phyloP scores from a whole-genome alignment of 1,284 basidiomycete genomes.

The Baeospora myosura region DNA sequence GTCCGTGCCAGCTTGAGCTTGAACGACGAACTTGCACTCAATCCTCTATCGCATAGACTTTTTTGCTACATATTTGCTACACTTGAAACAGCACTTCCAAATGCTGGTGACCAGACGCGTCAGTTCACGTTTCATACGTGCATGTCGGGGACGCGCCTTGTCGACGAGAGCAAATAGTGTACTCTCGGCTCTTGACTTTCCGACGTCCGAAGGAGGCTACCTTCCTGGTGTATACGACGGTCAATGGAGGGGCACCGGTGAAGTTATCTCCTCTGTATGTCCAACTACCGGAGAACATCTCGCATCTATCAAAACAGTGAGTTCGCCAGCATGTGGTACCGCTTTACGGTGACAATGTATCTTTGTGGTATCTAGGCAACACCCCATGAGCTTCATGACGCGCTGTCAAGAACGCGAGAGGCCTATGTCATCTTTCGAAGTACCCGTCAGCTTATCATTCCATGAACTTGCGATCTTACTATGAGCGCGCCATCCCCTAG shows the following conservation, averaged over 20 bases:
- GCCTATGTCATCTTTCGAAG: conserved; percentile 67
- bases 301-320: conserved; percentile 58
- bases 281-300: conserved; percentile 73
- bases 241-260: conserved; percentile 69
- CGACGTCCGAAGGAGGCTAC: conserved; percentile 34
- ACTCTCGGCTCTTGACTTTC: conserved; percentile 57
- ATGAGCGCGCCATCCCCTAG: too few relatives aligned
- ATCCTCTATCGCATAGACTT: too few relatives aligned
- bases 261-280: conserved; percentile 59
- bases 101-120: conserved; percentile 9
- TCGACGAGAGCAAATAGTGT: conserved; percentile 61
- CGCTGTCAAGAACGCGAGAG: conserved; percentile 58
- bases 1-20: too few relatives aligned
- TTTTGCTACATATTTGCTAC: too few relatives aligned
- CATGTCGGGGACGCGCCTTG: conserved; percentile 29
- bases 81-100: too few relatives aligned
- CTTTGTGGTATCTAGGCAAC: conserved; percentile 40
- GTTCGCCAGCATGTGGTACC: conserved; percentile 18
- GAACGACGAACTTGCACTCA: too few relatives aligned
- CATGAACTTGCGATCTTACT: too few relatives aligned
- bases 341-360: conserved; percentile 1
- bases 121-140: background rate
- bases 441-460: too few relatives aligned
- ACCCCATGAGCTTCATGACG: conserved; percentile 57
- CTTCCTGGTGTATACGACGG: conserved; percentile 73